A percentile compares a stretch with the other conserved stretches of the same genome.
phyloP scores from a whole-genome alignment of 2,329 filamentous ascomycete species.

The Neonectria coccinea region DNA sequence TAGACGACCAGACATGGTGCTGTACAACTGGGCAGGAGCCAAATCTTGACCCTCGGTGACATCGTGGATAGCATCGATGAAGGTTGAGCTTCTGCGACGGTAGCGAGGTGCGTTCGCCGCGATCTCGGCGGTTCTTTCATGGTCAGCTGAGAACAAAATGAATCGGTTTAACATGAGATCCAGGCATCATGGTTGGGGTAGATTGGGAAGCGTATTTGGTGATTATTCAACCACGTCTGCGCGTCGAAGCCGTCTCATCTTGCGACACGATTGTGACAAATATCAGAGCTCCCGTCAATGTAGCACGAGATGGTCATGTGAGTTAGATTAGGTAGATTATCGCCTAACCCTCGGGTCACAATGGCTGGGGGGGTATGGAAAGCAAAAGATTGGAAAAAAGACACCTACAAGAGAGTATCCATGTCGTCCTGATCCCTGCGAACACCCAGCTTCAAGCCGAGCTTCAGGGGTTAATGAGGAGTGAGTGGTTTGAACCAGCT shows the following conservation, averaged over 20 bases:
- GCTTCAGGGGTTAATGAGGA: not conserved
- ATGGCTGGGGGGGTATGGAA: not conserved
- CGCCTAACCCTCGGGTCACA: not conserved
- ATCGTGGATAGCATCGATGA: conserved; percentile 97
- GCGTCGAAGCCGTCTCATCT: not conserved
- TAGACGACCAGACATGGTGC: conserved; percentile 94
- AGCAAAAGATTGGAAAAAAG: conserved; percentile 6
- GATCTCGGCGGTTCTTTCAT: conserved; percentile 83
- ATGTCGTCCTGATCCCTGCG: conserved; percentile 52
- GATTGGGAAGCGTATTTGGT: not conserved
- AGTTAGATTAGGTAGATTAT: not conserved
- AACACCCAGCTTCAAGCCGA: conserved; percentile 9
- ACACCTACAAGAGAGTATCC: conserved; percentile 72
- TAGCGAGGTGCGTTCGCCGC: conserved; percentile 91
- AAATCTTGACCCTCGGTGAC: conserved; percentile 82
- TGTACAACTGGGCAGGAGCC: conserved; percentile 97
- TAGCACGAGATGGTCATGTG: not conserved
- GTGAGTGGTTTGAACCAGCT: conserved; percentile 4
- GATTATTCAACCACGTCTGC: not conserved
- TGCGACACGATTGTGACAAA: not conserved
- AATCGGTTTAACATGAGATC: not conserved
- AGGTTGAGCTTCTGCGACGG: conserved; percentile 92
- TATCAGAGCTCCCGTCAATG: not conserved
- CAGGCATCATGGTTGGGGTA: no score
- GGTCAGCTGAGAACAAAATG: conserved; percentile 31